Evolutionary conservation across 805 yeast species (phyloP).

Genomic region (Saturnispora quitensis): DNA sequence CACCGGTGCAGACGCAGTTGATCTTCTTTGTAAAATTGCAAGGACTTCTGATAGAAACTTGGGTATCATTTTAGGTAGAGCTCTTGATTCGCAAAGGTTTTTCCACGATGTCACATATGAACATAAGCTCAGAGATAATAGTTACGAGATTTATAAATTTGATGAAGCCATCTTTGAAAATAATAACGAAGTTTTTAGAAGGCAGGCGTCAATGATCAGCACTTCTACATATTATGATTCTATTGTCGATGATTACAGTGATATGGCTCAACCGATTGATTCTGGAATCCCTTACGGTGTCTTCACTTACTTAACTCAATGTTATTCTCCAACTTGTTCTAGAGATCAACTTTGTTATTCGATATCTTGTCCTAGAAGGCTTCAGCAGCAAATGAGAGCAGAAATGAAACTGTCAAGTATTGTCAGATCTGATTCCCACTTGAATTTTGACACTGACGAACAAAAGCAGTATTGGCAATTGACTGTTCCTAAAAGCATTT

Average conservation of each 20-base stretch:
- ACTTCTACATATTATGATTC: constrained; percentile 12
- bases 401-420: constrained; percentile 83
- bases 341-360: constrained; percentile 83
- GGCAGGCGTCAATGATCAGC: constrained; percentile 24
- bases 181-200: constrained; percentile 14
- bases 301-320: constrained; percentile 83
- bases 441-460: constrained; percentile 67
- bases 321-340: constrained; percentile 95
- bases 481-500: constrained; percentile 71
- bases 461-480: constrained; percentile 88
- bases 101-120: constrained; percentile 95
- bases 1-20: constrained; percentile 91
- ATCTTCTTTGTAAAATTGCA: constrained; percentile 74
- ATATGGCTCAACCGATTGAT: background rate
- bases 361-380: constrained; percentile 90
- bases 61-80: constrained; percentile 81
- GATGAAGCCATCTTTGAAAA: constrained; percentile 38
- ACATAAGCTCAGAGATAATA: constrained; percentile 83
- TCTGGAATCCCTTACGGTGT: constrained; percentile 56
- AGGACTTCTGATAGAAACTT: constrained; percentile 86
- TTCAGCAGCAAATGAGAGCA: constrained; percentile 90
- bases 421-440: constrained; percentile 60
- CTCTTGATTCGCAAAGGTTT: constrained; percentile 87
- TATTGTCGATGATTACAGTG: constrained; percentile 8
- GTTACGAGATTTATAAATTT: constrained; percentile 80